phyloP scores from a whole-genome alignment of 177 flowering plant genomes.

The Telopea speciosissima region DNA sequence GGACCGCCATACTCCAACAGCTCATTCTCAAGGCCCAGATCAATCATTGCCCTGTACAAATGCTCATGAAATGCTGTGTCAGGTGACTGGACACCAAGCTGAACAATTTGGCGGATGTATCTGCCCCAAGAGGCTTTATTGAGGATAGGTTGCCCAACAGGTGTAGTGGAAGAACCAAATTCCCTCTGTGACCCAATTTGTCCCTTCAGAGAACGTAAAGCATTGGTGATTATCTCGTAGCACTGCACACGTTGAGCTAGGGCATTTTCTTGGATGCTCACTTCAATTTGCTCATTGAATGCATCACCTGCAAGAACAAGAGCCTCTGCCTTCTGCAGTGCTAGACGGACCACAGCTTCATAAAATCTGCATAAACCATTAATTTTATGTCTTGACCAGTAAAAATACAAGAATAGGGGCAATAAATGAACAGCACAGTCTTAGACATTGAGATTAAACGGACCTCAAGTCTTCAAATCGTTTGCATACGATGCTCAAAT shows the following conservation, averaged over 20 bases:
- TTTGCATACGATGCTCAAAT: conserved; percentile 83
- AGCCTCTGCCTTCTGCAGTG: conserved; percentile 88
- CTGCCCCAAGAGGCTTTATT: conserved; percentile 61
- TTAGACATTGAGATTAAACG: conserved; percentile 7
- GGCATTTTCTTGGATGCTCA: conserved; percentile 54
- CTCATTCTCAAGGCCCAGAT: conserved; percentile 83
- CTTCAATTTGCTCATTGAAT: conserved; percentile 80
- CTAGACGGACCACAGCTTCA: conserved; percentile 93
- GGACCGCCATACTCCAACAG: conserved; percentile 93
- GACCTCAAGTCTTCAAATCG: conserved; percentile 94
- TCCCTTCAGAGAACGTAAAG: conserved; percentile 70
- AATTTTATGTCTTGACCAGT: background rate
- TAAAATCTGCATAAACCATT: conserved; percentile 53
- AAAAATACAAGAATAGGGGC: background rate
- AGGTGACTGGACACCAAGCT: conserved; percentile 87
- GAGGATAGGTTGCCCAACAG: conserved; percentile 37
- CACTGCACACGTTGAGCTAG: conserved; percentile 71
- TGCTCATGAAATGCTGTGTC: conserved; percentile 85
- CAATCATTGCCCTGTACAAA: conserved; percentile 77
- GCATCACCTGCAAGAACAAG: conserved; percentile 93
- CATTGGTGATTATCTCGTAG: conserved; percentile 73
- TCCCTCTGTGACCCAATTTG: too few species aligned
- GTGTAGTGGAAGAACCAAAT: conserved; percentile 58
- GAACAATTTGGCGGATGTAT: conserved; percentile 83
- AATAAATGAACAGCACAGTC: background rate